Evolutionary conservation across 306 rosid genomes (phyloP), one percentile per base, ranked within the genome.

Genomic region (Rosa multiflora): DNA sequence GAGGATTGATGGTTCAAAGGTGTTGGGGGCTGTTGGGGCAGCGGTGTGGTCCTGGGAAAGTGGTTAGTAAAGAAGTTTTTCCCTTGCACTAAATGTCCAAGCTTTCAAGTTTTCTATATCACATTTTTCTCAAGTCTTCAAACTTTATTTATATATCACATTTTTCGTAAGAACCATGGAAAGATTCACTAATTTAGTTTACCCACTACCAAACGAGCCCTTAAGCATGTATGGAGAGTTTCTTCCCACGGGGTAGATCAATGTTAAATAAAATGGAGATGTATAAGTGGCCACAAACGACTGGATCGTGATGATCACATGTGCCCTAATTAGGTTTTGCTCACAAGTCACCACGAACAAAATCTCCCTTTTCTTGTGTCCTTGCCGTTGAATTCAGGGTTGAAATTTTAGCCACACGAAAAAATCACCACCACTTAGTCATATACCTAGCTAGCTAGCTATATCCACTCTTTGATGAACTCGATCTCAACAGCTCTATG

Each of bases 361-460:
- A 29, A 62, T 40, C 75, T 70, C 37, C 49, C 26, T 67, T 32
- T 75, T 78, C 47, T 40, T 39, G 72, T 75, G 73, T 62, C 74
- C 69, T 76, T 82, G 84, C 86, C 76, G 77, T 86, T 74, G 82
- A 71, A 74, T 79, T 10, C 8, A 70, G 83, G 86, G 74, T 88
- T 81, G 73, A 79, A 85, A 83, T 70, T 86, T 37, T 53, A 72
- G 79, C 86, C 83, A 64, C 89, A 78, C 66, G 76, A 35, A 78
- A 66, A 64, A 44, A 58, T 4, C 61, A 58, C 18, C 78, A 63
- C 68, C 77, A 70, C 47, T 63, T 5, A 32, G 12, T 64, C 43
- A 26, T 6, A 35, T 26, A 21, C 39, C 39, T 32, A 32, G 5
- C 13, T 59, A 59, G 8, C 43, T 12, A 8, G 47, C 47, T 44